Evolutionary conservation across 2,329 filamentous ascomycete genomes (phyloP).

Genomic region (Cytospora chrysosperma): DNA sequence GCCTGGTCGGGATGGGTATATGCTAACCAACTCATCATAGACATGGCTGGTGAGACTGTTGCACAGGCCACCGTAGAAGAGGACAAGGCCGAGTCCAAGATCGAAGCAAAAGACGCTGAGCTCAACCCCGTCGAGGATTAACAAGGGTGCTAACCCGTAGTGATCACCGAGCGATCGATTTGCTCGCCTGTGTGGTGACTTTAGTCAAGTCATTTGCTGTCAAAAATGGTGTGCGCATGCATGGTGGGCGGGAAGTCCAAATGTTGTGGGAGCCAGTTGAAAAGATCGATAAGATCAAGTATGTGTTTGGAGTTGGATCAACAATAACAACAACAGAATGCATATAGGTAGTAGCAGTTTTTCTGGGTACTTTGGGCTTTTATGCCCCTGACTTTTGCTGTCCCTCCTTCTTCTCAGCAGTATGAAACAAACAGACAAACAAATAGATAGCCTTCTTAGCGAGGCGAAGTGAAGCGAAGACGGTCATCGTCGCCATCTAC

Average conservation of each 20-base stretch:
- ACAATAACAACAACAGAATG: conserved; percentile 2
- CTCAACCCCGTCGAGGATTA: conserved; percentile 19
- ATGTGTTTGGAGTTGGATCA: neutral
- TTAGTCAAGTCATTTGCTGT: neutral
- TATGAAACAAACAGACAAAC: neutral
- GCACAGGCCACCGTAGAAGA: conserved; percentile 39
- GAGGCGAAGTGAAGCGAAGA: neutral
- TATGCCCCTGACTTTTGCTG: conserved; percentile 8
- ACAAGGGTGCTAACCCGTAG: neutral
- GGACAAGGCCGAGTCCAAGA: conserved; percentile 32
- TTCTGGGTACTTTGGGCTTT: conserved; percentile 1
- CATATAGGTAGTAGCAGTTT: conserved; percentile 17
- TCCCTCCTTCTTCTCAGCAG: conserved; percentile 11
- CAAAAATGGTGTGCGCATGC: neutral
- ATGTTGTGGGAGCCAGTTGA: neutral
- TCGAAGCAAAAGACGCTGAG: conserved; percentile 38
- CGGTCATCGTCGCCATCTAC: neutral
- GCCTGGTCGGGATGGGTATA: conserved; percentile 30
- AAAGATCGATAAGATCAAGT: neutral
- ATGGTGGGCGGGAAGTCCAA: neutral
- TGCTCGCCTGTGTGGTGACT: neutral
- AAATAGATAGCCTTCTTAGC: neutral
- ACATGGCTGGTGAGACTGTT: conserved; percentile 46
- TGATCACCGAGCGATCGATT: conserved; percentile 5
- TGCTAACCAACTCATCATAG: conserved; percentile 31